Evolutionary conservation across 140 eudicot genomes (phyloP).

Genomic region (Oenanthe javanica): DNA sequence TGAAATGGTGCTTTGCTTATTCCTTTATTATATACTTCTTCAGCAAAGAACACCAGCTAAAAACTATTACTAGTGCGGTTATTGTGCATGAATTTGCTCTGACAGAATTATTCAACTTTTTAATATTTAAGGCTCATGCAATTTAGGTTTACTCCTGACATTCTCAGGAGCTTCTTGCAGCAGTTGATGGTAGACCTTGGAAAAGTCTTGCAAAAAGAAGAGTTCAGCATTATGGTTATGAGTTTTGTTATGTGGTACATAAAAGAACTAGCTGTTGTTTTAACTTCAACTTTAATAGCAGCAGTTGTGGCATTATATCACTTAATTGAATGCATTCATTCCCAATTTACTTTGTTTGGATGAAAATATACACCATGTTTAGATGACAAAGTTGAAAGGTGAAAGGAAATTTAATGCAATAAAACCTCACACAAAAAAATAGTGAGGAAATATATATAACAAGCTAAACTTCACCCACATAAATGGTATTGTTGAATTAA

Average conservation of each 20-base stretch:
- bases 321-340: not conserved
- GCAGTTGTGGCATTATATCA: not conserved
- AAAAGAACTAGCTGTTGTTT: not conserved
- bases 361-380: not conserved
- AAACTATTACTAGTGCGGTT: not conserved
- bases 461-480: not conserved
- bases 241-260: constrained; percentile 77
- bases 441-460: not conserved
- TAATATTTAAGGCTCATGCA: not conserved
- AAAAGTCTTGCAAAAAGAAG: constrained; percentile 88
- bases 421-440: not conserved
- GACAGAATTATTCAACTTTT: constrained; percentile 2
- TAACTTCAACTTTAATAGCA: not conserved
- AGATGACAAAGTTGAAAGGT: not conserved
- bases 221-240: constrained; percentile 96
- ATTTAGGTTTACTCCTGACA: not conserved
- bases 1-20: constrained; percentile 11
- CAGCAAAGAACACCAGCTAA: not conserved
- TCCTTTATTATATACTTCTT: not conserved
- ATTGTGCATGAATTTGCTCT: not conserved
- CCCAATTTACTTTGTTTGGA: not conserved
- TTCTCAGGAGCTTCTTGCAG: constrained; percentile 79
- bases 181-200: constrained; percentile 89
- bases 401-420: not conserved
- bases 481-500: not conserved